phyloP scores from a whole-genome alignment of 2,329 filamentous ascomycete genomes.

The Tolypocladium guangdongense region DNA sequence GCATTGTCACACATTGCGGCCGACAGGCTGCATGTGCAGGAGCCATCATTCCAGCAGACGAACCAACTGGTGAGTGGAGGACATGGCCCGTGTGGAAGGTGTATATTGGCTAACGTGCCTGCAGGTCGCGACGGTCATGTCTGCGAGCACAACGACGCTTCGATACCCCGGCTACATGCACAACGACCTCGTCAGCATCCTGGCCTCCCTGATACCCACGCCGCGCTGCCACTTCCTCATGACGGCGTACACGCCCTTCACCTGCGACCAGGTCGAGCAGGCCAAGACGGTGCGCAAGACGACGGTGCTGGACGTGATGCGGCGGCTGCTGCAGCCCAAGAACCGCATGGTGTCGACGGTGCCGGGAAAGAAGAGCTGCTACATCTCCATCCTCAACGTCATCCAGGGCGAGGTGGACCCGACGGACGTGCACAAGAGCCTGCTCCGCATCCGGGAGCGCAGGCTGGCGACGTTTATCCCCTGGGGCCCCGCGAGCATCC shows the following conservation, averaged over 20 bases:
- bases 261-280: slow-evolving; percentile 88
- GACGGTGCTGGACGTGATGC: slow-evolving; percentile 95
- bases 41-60: slow-evolving; percentile 93
- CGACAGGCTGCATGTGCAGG: slow-evolving; percentile 86
- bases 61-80: slow-evolving; percentile 65
- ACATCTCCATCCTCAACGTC: slow-evolving; percentile 97
- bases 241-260: slow-evolving; percentile 97
- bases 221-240: slow-evolving; percentile 96
- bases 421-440: slow-evolving; percentile 95
- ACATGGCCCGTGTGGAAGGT: not conserved
- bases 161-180: slow-evolving; percentile 99
- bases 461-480: slow-evolving; percentile 93
- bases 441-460: slow-evolving; percentile 89
- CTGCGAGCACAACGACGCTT: slow-evolving; percentile 89
- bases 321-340: slow-evolving; percentile 87
- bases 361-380: slow-evolving; percentile 93
- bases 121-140: slow-evolving; percentile 92
- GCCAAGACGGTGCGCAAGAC: slow-evolving; percentile 98
- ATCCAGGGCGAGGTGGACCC: slow-evolving; percentile 98
- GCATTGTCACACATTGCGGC: slow-evolving; percentile 89
- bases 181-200: slow-evolving; percentile 94
- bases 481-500: slow-evolving; percentile 95
- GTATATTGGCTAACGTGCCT: not conserved
- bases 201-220: slow-evolving; percentile 91
- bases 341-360: slow-evolving; percentile 98